phyloP scores from a whole-genome alignment of 108 stramenopile genomes.

The Stephanodiscus minutulus region DNA sequence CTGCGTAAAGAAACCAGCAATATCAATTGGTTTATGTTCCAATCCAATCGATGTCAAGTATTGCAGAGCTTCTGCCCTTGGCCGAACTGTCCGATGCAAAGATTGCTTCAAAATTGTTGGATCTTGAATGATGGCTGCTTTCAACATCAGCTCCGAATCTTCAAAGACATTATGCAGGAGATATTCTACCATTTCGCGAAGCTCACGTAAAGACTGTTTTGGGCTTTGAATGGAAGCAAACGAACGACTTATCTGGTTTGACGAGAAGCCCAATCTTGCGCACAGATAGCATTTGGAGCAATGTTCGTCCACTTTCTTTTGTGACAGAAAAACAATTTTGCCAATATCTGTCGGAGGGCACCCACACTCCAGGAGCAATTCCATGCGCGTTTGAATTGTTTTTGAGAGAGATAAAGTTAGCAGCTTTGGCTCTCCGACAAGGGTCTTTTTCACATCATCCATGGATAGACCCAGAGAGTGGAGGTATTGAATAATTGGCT shows the following conservation, averaged over 20 bases:
- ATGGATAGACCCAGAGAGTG: conserved; percentile 5
- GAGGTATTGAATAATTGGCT: conserved; percentile 18
- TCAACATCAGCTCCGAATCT: conserved; percentile 25
- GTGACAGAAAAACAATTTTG: conserved; percentile 12
- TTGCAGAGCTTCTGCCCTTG: conserved; percentile 16
- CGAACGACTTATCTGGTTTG: conserved; percentile 15
- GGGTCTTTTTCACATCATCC: conserved; percentile 19
- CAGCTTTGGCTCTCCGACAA: conserved; percentile 26
- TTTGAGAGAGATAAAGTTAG: conserved; percentile 20
- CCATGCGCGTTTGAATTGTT: conserved; percentile 21
- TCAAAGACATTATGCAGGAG: conserved; percentile 29
- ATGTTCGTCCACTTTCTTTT: conserved; percentile 22
- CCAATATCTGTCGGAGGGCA: conserved; percentile 19
- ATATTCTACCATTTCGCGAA: conserved; percentile 21
- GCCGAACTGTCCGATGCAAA: conserved; percentile 11
- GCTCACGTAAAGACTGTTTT: conserved; percentile 1
- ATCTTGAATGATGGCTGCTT: conserved; percentile 10
- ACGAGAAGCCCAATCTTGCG: conserved; percentile 20
- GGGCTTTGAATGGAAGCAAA: conserved; percentile 3
- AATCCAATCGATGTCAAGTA: conserved; percentile 27
- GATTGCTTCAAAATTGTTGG: conserved; percentile 26
- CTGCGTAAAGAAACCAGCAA: conserved; percentile 18
- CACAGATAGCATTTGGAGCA: conserved; percentile 8
- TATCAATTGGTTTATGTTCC: conserved; percentile 22
- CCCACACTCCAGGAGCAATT: conserved; percentile 13